Conservation (phyloP, 495 filamentous ascomycete species). For the Penicillium manginii region DNA sequence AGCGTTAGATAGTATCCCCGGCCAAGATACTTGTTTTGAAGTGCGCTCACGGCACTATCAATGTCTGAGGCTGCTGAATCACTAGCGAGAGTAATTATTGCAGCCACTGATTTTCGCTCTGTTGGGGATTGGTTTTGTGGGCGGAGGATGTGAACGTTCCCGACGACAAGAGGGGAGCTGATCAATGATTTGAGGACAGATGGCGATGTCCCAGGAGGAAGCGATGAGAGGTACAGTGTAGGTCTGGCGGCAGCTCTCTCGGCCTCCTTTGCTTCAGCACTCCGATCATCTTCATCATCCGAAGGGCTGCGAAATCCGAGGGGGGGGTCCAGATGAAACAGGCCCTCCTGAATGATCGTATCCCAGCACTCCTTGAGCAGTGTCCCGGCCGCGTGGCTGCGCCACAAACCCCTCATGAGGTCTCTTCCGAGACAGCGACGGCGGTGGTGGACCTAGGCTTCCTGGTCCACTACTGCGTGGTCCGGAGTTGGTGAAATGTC, state of each 20-base stretch:
- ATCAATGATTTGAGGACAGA: conserved; percentile 76
- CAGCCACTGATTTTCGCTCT: conserved; percentile 77
- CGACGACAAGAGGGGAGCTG: conserved; percentile 68
- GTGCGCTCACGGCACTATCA: conserved; percentile 71
- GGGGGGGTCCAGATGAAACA: conserved; percentile 40
- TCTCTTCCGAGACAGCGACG: conserved; percentile 55
- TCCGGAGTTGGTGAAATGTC: conserved; percentile 59
- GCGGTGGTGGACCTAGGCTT: conserved; percentile 67
- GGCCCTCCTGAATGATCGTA: conserved; percentile 55
- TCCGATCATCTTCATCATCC: conserved; percentile 56
- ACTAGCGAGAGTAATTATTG: conserved; percentile 82
- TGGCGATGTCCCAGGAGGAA: conserved; percentile 67
- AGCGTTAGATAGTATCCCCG: conserved; percentile 83
- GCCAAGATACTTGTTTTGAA: conserved; percentile 88
- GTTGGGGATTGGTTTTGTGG: conserved; percentile 58
- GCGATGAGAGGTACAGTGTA: conserved; percentile 73
- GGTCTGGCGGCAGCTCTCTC: conserved; percentile 82
- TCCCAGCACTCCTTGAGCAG: conserved; percentile 52
- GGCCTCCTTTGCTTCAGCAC: conserved; percentile 53
- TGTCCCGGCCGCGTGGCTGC: conserved; percentile 41
- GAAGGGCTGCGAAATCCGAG: conserved; percentile 51
- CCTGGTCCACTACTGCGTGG: conserved; percentile 73
- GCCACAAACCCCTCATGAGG: conserved; percentile 51
- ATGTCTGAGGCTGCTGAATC: conserved; percentile 87
- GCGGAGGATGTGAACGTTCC: conserved; percentile 75